These are phyloP conservation scores for Epicoccum nigrum DNA, from an alignment of 2,329 filamentous ascomycete genomes.

Conservation along the genomic window DNA sequence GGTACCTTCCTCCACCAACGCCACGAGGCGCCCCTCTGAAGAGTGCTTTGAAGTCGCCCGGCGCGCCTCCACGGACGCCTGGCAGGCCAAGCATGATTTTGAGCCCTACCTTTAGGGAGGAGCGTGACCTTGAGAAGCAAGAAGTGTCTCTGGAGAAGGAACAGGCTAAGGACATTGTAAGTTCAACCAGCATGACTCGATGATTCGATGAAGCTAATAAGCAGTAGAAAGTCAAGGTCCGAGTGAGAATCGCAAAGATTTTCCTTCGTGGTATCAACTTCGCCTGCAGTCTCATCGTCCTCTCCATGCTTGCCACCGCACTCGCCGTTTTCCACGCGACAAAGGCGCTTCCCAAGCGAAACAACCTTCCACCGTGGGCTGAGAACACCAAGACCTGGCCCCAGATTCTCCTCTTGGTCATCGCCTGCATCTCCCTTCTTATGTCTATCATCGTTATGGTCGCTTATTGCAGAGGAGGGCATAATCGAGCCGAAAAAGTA, in stretches of 20 bases:
- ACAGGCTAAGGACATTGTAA: slow-evolving; percentile 85
- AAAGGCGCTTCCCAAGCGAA: slow-evolving; percentile 73
- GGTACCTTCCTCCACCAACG: slow-evolving; percentile 61
- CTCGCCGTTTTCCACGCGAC: slow-evolving; percentile 94
- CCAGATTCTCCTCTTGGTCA: slow-evolving; percentile 79
- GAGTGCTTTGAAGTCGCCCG: slow-evolving; percentile 87
- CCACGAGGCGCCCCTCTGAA: slow-evolving; percentile 76
- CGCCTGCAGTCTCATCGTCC: slow-evolving; percentile 92
- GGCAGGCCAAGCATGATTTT: slow-evolving; percentile 71
- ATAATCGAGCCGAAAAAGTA: slow-evolving; percentile 87
- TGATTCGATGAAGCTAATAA: slow-evolving; percentile 42
- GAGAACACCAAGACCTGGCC: slow-evolving; percentile 82
- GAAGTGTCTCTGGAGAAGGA: slow-evolving; percentile 83
- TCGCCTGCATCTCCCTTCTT: slow-evolving; percentile 79
- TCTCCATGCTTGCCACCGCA: slow-evolving; percentile 86
- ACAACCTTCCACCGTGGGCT: slow-evolving; percentile 85
- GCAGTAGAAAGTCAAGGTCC: slow-evolving; percentile 83
- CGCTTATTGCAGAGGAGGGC: slow-evolving; percentile 87
- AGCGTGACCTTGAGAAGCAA: slow-evolving; percentile 83
- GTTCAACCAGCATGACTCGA: slow-evolving; percentile 48
- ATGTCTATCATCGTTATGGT: slow-evolving; percentile 81
- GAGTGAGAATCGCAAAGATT: slow-evolving; percentile 92
- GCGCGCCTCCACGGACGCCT: slow-evolving; percentile 70
- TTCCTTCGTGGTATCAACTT: slow-evolving; percentile 96
- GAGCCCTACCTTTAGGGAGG: slow-evolving; percentile 90